Percentiles rank a stretch among this genome's conserved stretches.
These are phyloP conservation scores for Pseudocercospora musae DNA, from an alignment of 2,329 filamentous ascomycete species.

Conservation along the genomic window DNA sequence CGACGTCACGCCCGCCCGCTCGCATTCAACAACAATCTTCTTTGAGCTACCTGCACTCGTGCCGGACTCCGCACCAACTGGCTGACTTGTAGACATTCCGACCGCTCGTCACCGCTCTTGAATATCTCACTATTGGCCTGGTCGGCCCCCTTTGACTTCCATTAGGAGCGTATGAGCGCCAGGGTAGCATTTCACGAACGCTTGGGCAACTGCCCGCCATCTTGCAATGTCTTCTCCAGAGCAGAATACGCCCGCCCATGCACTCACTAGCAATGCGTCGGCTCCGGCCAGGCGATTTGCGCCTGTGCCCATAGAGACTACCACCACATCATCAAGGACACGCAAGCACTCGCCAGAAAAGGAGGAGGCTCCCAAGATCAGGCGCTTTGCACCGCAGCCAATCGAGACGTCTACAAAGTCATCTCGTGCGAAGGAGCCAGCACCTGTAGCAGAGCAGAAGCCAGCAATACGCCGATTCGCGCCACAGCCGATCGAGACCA, in stretches of 20 bases:
- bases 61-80: background rate
- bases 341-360: slow-evolving; percentile 17
- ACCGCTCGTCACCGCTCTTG: background rate
- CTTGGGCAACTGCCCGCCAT: slow-evolving; percentile 20
- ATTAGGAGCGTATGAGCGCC: slow-evolving; percentile 25
- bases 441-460: slow-evolving; percentile 14
- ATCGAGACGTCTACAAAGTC: slow-evolving; percentile 23
- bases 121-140: slow-evolving; percentile 23
- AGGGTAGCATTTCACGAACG: slow-evolving; percentile 12
- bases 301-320: slow-evolving; percentile 71
- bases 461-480: slow-evolving; percentile 25
- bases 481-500: slow-evolving; percentile 41
- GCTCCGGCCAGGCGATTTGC: slow-evolving; percentile 52
- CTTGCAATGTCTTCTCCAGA: slow-evolving; percentile 14
- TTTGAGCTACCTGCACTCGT: background rate
- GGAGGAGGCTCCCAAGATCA: slow-evolving; percentile 15
- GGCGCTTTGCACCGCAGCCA: slow-evolving; percentile 34
- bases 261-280: slow-evolving; percentile 2
- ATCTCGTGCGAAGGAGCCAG: slow-evolving; percentile 34
- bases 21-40: background rate
- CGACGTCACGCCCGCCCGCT: background rate
- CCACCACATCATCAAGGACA: slow-evolving; percentile 26
- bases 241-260: slow-evolving; percentile 16
- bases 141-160: slow-evolving; percentile 26
- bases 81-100: background rate